Percentiles rank a stretch among this genome's conserved stretches.
Conservation (phyloP, 306 rosid species). For the Castanea sativa region DNA sequence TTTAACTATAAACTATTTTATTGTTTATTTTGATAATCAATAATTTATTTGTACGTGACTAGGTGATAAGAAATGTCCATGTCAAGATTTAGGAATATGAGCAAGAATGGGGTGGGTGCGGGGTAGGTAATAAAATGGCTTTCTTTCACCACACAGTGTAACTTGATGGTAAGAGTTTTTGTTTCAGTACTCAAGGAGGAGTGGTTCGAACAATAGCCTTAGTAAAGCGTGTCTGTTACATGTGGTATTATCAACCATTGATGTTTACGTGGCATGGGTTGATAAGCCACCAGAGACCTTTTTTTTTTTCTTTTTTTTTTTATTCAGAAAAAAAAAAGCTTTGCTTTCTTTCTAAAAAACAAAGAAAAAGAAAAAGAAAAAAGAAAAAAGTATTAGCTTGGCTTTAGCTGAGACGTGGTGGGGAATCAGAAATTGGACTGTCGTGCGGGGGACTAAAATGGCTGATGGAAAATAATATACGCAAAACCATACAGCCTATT, state of each 20-base stretch:
- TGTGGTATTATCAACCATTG: rapidly evolving
- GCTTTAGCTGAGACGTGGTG: constrained; percentile 38
- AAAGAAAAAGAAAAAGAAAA: no score
- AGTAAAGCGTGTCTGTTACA: no score
- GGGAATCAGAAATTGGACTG: background rate
- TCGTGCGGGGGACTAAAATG: constrained; percentile 32
- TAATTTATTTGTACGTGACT: background rate
- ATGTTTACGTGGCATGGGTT: rapidly evolving
- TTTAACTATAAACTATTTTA: background rate
- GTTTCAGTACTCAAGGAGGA: no score
- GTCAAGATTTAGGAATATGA: no score
- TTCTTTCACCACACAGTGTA: no score
- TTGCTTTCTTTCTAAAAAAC: no score
- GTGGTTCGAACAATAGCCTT: rapidly evolving
- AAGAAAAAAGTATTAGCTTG: background rate
- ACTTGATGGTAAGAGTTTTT: rapidly evolving
- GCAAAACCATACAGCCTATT: no score
- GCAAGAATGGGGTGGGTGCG: no score
- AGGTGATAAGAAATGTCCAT: background rate
- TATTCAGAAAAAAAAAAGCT: no score
- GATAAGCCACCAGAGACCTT: rapidly evolving
- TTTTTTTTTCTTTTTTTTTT: no score
- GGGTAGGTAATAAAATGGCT: no score
- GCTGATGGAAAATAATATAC: no score
- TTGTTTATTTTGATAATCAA: background rate